Base-by-base conservation (phyloP, 2,329 filamentous ascomycete species). In the Paracorniculantispora psalliotae region DNA sequence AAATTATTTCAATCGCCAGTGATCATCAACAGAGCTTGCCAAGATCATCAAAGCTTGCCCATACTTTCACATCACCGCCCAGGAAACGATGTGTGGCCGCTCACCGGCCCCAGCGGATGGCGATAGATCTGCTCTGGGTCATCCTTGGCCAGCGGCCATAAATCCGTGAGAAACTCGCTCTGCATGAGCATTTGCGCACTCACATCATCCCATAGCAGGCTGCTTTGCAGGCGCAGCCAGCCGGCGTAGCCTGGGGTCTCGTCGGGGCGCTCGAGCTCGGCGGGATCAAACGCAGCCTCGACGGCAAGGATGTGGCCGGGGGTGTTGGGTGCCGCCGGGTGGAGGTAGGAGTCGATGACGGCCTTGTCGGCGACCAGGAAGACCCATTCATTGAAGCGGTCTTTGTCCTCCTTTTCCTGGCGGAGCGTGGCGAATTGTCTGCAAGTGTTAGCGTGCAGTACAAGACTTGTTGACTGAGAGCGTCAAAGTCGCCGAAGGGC, bases 171-270 rank as follows among this genome's bases (percentile, higher is more conserved):
- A 1, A 33, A 33, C 0, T 60, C 57, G 6, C 59, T 62, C 54
- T 67, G 64, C 5, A 56, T 65, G 21, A 61, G 28, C 44, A 60
- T 9, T 8, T 63, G 28, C 2, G 67, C 63, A 0, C 62, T 55
- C 0, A 69, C 10, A 2, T 69, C 66, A 17, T 68, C 66, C 66
- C 66, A 69, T 1, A 68, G 4, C 0, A 68, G 37, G 25, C 67
- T 69, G 0, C 66, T 61, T 0, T 67, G 56, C 23, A 68, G 60
- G 1, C 66, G 56, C 12, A 68, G 9, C 1, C 26, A 61, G 0
- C 67, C 67, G 2, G 57, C 44, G 25, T 68, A 69, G 0, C 67
- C 66, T 1, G 62, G 64, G 1, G 62, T 56, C 3, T 64, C 63
- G 0, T 25, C 53, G 4, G 50, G 19, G 17, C 55, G 35, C 0